Base-by-base conservation (phyloP, 352 stramenopile genomes). In the Aphanomyces stellatus region DNA sequence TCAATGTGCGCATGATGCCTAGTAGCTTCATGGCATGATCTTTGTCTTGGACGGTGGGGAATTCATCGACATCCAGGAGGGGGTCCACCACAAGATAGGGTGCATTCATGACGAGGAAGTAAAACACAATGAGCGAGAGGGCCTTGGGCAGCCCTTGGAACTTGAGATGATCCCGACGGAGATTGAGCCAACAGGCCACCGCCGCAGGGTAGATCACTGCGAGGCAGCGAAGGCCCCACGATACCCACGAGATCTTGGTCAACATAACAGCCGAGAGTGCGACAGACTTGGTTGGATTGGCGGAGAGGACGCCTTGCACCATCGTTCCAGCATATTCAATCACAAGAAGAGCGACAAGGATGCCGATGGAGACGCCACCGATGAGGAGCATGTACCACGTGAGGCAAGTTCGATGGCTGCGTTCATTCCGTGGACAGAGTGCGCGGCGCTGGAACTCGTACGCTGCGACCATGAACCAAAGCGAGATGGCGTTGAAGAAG, bases 211-310 rank as follows among this genome's bases (percentile, higher is more conserved):
- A 57, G 17, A 33, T 8, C 8, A 57, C 10, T 17, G 49, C 22
- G 49, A 53, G 28, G 49, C 49, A 57, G 22, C 49, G 49, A 11
- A 57, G 49, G n/a, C 27, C 49, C 49, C 49, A 57, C 19, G 49
- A 34, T 7, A n/a, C 25, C 49, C 49, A 57, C 6, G 49, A 57
- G 13, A 57, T 15, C 22, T 57, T 57, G 19, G 30, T 37, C 7
- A 57, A 24, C 7, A 57, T 15, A 22, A 40, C n/a, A 13, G 49
- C 49, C 30, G 49, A 57, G 8, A 7, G 22, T 6, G 49, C 6
- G 22, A 57, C 49, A n/a, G n/a, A n/a, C n/a, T n/a, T n/a, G n/a
- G n/a, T n/a, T n/a, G n/a, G n/a, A n/a, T n/a, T n/a, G n/a, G n/a
- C n/a, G n/a, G n/a, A n/a, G 49, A 15, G 19, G 4, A n/a, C 6